Evolutionary conservation across 148 eudicot species (phyloP), one percentile per base, ranked within the genome.

Genomic region (Salicornia ramosissima): DNA sequence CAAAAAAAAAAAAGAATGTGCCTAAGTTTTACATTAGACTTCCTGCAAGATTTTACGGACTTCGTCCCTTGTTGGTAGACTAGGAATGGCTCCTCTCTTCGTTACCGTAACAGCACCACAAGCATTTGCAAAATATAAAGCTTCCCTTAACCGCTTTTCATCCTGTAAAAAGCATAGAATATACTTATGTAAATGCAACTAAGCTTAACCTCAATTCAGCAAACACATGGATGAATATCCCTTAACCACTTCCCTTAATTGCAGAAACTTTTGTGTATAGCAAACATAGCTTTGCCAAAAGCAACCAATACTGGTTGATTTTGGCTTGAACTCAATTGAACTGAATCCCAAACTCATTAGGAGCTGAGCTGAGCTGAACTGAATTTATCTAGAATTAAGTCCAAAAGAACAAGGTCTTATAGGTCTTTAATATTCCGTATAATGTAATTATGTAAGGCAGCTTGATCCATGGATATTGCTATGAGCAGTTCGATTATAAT

Each of bases 61-160:
- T 59, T 79, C 86, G 40, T 85, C 86, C 81, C 65, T 78, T 10
- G 90, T 83, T 0, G 96, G 96, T 55, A 91, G 54, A 28, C 90
- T 83, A 1, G 95, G 97, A 36, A 88, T 91, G 12, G 95, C 97
- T 30, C 97, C 95, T 72, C 81, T 87, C 77, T 84, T 78, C 25
- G 87, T 85, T 4, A 89, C 97, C 0, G 92, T 84, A 33, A 87
- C 83, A 67, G 95, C 97, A 18, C 95, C 97, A 63, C 97, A 91
- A 31, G 83, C 97, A 50, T 91, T 91, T 50, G 97, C 97, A 74
- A 88, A 91, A 33, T 42, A 62, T 74, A 91, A 78, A 63, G 90
- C 95, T 75, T 87, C 82, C 64, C 83, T 74, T 43, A 91, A 72
- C 57, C 73, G 81, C 64, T 80, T 69, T 76, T 91, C 97, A 25